Evolutionary conservation across 1,284 basidiomycete genomes (phyloP), one percentile per base, ranked within the genome.

Genomic region (Ustilago loliicola): DNA sequence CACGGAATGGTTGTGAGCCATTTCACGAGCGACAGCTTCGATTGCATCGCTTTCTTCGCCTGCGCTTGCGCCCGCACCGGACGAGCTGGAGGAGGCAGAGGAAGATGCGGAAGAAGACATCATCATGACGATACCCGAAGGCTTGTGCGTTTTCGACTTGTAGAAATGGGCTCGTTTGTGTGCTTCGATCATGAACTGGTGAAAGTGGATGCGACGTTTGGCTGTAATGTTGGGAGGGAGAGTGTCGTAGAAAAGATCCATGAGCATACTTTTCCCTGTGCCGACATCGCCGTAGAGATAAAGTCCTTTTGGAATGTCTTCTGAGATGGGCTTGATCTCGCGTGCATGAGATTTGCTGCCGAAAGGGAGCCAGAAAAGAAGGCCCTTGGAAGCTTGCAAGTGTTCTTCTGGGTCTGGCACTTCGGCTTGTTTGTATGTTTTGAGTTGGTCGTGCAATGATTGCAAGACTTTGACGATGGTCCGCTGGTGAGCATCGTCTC

Each of bases 251-350:
- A 99, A 97, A 21, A 99, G 89, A 87, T 99, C 97, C 97, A 99
- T 99, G 73, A 99, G 91, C 96, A 99, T 98, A 94, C 89, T 81
- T 62, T 89, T 89, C 27, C 97, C 96, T 5, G 96, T 98, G 0
- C 96, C 96, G 63, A 99, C 97, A 78, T 95, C 94, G 42, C 97
- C 97, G 86, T 94, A 95, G n/a, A 99, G 91, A 87, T 99, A 99
- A 27, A 99, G 89, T 13, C 96, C 94, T 79, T 93, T 93, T 0
- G 96, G 96, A 1, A 91, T 89, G 56, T 90, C 86, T 23, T 89
- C 87, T 2, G 90, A 90, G 11, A 73, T 73, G 5, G 58, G 40
- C 6, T 45, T 54, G 36, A 58, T 54, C 45, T 73, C 50, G n/a
- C 72, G 87, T 52, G 59, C 63, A 29, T 29, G 65, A 34, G 65